Evolutionary conservation across 768 basidiomycete genomes (phyloP).

Genomic region (Trametes coccinea): DNA sequence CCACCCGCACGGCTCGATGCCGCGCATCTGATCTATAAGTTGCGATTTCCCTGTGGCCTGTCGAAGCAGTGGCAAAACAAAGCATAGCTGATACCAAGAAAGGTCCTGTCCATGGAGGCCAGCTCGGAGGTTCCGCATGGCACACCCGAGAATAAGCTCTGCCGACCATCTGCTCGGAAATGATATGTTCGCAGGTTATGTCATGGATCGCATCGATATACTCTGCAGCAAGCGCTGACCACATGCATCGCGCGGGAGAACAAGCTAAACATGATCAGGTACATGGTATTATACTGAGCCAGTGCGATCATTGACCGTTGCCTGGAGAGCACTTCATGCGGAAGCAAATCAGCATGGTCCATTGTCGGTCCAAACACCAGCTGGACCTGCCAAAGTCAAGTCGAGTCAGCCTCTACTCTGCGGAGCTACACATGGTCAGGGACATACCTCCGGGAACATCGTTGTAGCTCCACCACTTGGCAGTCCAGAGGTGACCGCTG

Average conservation of each 20-base stretch:
- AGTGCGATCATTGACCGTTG: background rate
- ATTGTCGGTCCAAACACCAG: constrained; percentile 31
- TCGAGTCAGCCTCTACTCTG: background rate
- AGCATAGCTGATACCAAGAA: no score
- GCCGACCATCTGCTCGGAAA: background rate
- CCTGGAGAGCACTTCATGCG: background rate
- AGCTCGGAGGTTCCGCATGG: background rate
- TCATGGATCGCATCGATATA: background rate
- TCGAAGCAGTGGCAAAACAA: no score
- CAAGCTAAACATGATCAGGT: background rate
- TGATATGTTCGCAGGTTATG: constrained; percentile 1
- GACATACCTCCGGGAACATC: constrained; percentile 30
- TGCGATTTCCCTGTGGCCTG: no score
- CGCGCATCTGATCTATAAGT: no score
- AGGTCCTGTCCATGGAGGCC: no score
- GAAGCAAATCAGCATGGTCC: constrained; percentile 25
- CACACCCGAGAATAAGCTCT: background rate
- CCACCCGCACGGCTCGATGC: no score
- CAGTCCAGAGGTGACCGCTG: constrained; percentile 31
- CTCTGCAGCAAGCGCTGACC: background rate
- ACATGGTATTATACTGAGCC: background rate
- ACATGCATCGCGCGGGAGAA: background rate
- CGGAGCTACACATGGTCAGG: background rate
- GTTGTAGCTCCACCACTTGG: constrained; percentile 33
- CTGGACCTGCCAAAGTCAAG: constrained; percentile 14